phyloP scores from a whole-genome alignment of 2,329 filamentous ascomycete species.

The Lecanicillium sp. region DNA sequence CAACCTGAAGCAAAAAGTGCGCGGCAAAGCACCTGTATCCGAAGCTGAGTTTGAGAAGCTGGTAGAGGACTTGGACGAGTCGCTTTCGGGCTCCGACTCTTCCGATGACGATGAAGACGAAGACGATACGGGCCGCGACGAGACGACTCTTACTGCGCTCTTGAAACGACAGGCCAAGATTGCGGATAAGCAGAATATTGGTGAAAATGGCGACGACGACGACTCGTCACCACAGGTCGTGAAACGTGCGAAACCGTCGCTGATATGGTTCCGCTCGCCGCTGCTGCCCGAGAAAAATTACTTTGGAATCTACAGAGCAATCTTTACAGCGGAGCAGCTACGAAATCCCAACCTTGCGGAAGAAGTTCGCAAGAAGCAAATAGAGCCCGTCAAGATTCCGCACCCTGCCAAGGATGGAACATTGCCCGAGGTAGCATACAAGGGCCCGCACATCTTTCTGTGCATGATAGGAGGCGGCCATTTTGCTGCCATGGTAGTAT shows the following conservation, averaged over 20 bases:
- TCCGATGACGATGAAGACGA: conserved; percentile 62
- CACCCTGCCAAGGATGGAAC: conserved; percentile 51
- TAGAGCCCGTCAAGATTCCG: conserved; percentile 50
- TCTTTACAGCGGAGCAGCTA: conserved; percentile 67
- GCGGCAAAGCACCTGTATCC: conserved; percentile 61
- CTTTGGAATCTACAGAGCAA: conserved; percentile 75
- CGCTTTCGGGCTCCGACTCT: conserved; percentile 78
- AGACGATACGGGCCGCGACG: conserved; percentile 42
- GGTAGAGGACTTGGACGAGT: conserved; percentile 80
- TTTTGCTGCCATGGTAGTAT: conserved; percentile 94
- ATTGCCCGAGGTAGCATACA: conserved; percentile 46
- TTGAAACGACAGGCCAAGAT: conserved; percentile 78
- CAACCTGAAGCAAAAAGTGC: conserved; percentile 86
- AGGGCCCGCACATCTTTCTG: conserved; percentile 81
- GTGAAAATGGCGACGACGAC: conserved; percentile 40
- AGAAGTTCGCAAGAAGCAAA: conserved; percentile 66
- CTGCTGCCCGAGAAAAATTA: conserved; percentile 68
- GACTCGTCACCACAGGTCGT: conserved; percentile 34
- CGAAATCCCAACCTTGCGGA: conserved; percentile 54
- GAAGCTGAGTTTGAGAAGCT: conserved; percentile 83
- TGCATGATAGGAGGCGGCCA: conserved; percentile 99
- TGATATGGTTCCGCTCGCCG: conserved; percentile 80
- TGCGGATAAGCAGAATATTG: conserved; percentile 39
- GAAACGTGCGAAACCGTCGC: conserved; percentile 58
- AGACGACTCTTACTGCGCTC: conserved; percentile 65